Conservation (phyloP, 768 basidiomycete genomes). For the Lentinus tigrinus region DNA sequence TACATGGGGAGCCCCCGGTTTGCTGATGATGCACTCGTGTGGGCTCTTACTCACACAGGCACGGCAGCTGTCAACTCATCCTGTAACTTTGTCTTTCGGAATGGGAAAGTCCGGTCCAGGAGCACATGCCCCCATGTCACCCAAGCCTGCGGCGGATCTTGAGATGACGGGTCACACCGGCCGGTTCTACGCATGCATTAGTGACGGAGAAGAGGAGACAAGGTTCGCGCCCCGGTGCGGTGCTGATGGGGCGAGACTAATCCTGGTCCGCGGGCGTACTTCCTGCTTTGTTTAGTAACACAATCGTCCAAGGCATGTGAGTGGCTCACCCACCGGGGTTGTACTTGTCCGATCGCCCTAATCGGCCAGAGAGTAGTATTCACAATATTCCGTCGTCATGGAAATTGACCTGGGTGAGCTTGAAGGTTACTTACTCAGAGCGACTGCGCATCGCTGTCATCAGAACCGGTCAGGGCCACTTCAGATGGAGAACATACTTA, state of each 20-base stretch:
- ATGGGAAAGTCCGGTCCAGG: neutral
- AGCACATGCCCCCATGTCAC: too few relatives aligned
- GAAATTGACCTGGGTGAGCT: too few relatives aligned
- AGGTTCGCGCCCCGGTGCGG: neutral
- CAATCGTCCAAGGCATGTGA: too few relatives aligned
- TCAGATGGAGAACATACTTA: too few relatives aligned
- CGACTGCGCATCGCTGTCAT: too few relatives aligned
- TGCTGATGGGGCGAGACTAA: slow-evolving; percentile 11
- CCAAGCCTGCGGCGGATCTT: neutral
- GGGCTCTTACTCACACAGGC: neutral
- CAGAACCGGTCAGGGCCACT: too few relatives aligned
- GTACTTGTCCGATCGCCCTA: too few relatives aligned
- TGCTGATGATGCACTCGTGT: neutral
- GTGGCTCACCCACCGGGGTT: too few relatives aligned
- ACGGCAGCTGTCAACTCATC: neutral
- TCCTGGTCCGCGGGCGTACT: slow-evolving; percentile 14
- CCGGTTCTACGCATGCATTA: neutral
- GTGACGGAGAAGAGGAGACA: neutral
- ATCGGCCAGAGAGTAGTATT: too few relatives aligned
- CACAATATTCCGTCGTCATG: too few relatives aligned
- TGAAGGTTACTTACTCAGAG: too few relatives aligned
- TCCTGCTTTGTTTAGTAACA: slow-evolving; percentile 5
- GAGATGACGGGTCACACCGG: neutral
- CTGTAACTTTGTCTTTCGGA: neutral
- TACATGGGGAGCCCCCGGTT: too few relatives aligned